Evolutionary conservation across 2,329 filamentous ascomycete species (phyloP).

Genomic region (Diaporthe ilicicola): DNA sequence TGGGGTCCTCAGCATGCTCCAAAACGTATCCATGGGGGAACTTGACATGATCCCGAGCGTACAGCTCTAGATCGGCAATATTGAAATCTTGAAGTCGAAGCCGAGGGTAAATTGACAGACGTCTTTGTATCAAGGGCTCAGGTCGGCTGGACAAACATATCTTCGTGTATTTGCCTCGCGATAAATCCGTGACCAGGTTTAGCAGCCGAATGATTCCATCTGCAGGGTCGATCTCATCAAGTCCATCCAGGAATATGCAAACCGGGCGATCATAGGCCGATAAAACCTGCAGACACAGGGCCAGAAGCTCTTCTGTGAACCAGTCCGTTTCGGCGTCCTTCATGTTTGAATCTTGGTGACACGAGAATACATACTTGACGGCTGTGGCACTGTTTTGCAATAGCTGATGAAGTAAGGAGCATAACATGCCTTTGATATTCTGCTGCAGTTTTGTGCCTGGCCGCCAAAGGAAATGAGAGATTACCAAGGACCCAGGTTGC

Average conservation of each 20-base stretch:
- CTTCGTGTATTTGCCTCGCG: background rate
- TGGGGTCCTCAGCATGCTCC: too few species aligned
- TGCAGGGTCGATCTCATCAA: constrained; percentile 11
- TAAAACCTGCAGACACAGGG: background rate
- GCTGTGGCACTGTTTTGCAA: background rate
- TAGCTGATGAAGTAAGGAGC: constrained; percentile 37
- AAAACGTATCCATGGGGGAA: background rate
- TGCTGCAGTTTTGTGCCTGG: constrained; percentile 40
- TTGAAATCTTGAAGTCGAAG: constrained; percentile 17
- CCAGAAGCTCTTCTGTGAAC: constrained; percentile 19
- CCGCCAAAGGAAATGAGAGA: constrained; percentile 45
- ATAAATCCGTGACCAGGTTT: background rate
- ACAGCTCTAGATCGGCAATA: background rate
- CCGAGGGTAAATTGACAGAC: background rate
- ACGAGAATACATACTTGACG: background rate
- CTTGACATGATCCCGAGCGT: background rate
- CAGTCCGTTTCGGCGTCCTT: constrained; percentile 34
- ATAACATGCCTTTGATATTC: constrained; percentile 38
- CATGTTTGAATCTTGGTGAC: background rate
- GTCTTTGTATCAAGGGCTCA: background rate
- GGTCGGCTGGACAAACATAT: constrained; percentile 17
- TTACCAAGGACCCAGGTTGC: constrained; percentile 28
- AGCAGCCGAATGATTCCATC: background rate
- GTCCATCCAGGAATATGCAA: constrained; percentile 35
- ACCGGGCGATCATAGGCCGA: background rate